Evolutionary conservation across 495 filamentous ascomycete species (phyloP), one percentile per base, ranked within the genome.

Genomic region (Trichocladium antarcticum): DNA sequence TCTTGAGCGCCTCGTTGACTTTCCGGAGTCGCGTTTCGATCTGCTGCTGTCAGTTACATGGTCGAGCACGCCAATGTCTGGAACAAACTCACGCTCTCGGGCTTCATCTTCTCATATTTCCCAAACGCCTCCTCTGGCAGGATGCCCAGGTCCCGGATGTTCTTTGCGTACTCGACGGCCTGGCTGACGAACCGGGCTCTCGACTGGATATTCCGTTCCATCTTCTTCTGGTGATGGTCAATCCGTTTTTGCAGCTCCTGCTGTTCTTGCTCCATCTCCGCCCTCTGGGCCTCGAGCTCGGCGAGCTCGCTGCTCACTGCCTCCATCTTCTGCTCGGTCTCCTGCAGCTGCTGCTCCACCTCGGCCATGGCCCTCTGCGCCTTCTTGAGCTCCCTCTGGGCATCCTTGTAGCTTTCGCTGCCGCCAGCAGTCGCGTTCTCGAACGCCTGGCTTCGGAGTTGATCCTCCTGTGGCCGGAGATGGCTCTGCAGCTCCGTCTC

Each of bases 121-220:
- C 83, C 85, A 58, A 95, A 94, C 3, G 92, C 92, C 54, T 94
- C 89, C 37, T 97, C 89, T 2, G 92, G 93, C 12, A 99, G 74
- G 21, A 92, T 88, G 56, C 92, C 92, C 7, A 99, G 73, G 55
- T 95, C 87, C 45, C 89, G 81, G 53, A 99, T 96, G 47, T 90
- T 92, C 54, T 84, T 80, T 35, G 79, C 78, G 52, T 84, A 85
- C 58, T 95, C 90, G 2, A 78, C 74, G 6, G 82, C 82, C 59
- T 86, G 82, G 55, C 83, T 77, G 20, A 76, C 79, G 35, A 95
- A 72, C 0, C 87, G 71, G 4, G 87, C 82, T 58, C 85, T 85
- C 68, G 88, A 90, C 46, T 85, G 81, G 66, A 92, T 85, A 57
- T 81, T 87, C 69, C 87, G 92, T 61, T 96, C 90, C 75, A 95